phyloP scores from a whole-genome alignment of 2,329 filamentous ascomycete species.

The Talaromyces sp. region DNA sequence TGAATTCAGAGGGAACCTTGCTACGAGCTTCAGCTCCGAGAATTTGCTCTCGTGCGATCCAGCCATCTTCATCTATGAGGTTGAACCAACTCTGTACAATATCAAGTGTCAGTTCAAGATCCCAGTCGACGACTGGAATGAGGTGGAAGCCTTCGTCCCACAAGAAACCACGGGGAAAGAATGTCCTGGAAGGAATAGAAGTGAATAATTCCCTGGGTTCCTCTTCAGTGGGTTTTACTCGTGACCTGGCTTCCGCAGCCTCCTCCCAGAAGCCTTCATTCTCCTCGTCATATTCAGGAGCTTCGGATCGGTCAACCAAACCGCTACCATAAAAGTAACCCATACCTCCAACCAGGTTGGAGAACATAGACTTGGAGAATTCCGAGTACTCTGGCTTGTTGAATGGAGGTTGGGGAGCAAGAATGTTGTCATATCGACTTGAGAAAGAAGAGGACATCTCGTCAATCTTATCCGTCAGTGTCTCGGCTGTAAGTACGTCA shows the following conservation, averaged over 20 bases:
- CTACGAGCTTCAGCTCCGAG: slow-evolving; percentile 84
- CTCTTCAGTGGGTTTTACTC: slow-evolving; percentile 64
- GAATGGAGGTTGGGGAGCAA: slow-evolving; percentile 73
- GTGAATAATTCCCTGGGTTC: slow-evolving; percentile 87
- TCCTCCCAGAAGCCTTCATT: slow-evolving; percentile 95
- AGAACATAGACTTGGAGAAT: slow-evolving; percentile 87
- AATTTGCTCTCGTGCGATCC: slow-evolving; percentile 96
- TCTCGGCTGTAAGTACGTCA: slow-evolving; percentile 41
- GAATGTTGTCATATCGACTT: slow-evolving; percentile 66
- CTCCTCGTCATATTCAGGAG: slow-evolving; percentile 90
- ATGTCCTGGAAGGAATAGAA: slow-evolving; percentile 83
- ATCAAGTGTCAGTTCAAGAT: slow-evolving; percentile 78
- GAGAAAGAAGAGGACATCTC: slow-evolving; percentile 63
- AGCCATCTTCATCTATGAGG: slow-evolving; percentile 92
- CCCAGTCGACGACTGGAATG: slow-evolving; percentile 87
- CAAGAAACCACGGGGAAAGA: slow-evolving; percentile 93
- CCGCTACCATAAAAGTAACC: slow-evolving; percentile 92
- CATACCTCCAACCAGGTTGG: slow-evolving; percentile 87
- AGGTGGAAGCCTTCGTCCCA: slow-evolving; percentile 99
- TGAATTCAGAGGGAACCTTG: slow-evolving; percentile 91
- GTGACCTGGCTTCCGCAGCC: slow-evolving; percentile 69
- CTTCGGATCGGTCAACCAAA: slow-evolving; percentile 83
- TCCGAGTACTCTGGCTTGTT: slow-evolving; percentile 63
- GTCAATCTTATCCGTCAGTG: slow-evolving; percentile 66
- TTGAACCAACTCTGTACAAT: slow-evolving; percentile 95